Conservation (phyloP, 257 asterid genomes). For the Lantana camara region DNA sequence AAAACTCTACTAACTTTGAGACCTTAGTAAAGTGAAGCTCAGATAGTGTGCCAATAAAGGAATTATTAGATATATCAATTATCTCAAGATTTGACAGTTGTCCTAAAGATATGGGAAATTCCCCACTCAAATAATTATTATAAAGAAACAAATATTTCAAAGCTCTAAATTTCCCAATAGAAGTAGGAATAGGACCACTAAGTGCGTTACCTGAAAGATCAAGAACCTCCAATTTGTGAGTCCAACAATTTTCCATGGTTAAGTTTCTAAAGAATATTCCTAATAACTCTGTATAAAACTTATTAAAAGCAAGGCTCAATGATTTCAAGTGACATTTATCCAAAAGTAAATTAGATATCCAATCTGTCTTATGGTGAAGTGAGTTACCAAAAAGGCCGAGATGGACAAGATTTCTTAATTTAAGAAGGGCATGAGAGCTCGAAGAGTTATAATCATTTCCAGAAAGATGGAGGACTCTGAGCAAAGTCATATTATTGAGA, state of each 20-base stretch:
- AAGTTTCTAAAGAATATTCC: not conserved
- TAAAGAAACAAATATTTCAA: too few relatives aligned
- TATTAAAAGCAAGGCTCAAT: not conserved
- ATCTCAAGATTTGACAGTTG: not conserved
- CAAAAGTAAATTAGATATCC: too few relatives aligned
- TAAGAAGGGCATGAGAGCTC: not conserved
- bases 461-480: not conserved
- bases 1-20: not conserved
- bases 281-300: not conserved
- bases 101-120: not conserved
- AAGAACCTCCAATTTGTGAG: not conserved
- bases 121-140: not conserved
- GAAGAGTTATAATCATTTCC: not conserved
- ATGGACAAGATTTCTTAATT: too few relatives aligned
- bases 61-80: too few relatives aligned
- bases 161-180: too few relatives aligned
- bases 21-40: conserved; percentile 15
- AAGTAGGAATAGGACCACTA: not conserved
- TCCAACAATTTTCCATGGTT: not conserved
- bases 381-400: too few relatives aligned
- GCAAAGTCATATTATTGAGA: not conserved
- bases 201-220: not conserved
- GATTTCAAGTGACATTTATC: conserved; percentile 13
- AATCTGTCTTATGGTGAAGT: too few relatives aligned
- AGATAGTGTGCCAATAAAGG: too few relatives aligned